Evolutionary conservation across 148 eudicot genomes (phyloP), one percentile per base, ranked within the genome.

Genomic region (Rhododendron ferrugineum): DNA sequence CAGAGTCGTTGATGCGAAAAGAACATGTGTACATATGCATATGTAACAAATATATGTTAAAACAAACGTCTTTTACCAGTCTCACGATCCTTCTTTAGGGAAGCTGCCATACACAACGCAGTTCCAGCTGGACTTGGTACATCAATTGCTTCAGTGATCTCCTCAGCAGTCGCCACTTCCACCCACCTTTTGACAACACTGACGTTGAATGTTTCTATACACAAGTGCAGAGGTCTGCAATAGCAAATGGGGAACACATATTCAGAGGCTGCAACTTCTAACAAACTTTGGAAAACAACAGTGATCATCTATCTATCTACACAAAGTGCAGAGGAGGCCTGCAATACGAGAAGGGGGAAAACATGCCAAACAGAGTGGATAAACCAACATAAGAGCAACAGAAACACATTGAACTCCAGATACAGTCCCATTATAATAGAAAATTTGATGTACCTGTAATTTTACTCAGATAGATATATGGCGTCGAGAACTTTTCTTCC

Each of bases 31-130:
- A 60, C 9, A 34, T 30, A 32, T 10, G n/a, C 15, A 42, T 28
- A 22, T 60, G 32, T 26, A n/a, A 13, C 75, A 30, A 3, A 28
- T 68, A 30, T 70, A 70, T 70, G 14, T 14, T 14, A 14, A 58
- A 23, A 82, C 26, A 82, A 44, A 44, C 54, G 3, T 68, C 74
- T 34, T 73, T 30, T 90, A 95, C 98, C 96, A 83, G 90, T 84
- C 90, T 94, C 97, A 50, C 90, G 98, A 86, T 95, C 95, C 90
- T 95, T 95, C 94, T 93, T 95, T 56, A 92, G 85, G 83, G 95
- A 89, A 88, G 98, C 95, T 88, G 98, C 97, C 94, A 95, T 94
- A 89, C 96, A 94, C 90, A 95, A 89, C 50, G 97, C 95, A 86
- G 98, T 92, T 70, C 98, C 98, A 62, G 85, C 85, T 85, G 93